Evolutionary conservation across 176 grass and related monocot species (phyloP).

Genomic region (Phragmites australis): DNA sequence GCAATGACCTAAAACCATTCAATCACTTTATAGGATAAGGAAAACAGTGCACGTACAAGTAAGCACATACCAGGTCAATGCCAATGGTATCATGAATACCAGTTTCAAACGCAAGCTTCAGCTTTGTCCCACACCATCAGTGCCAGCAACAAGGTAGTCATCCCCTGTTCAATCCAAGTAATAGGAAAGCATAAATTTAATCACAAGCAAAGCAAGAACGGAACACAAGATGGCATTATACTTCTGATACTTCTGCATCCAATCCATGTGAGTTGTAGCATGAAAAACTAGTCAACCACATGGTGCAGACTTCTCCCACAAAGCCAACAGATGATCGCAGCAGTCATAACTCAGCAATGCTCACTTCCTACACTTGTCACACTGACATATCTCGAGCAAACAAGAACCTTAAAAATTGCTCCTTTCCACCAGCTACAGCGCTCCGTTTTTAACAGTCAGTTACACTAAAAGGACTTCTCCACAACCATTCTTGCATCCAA

Average conservation of each 20-base stretch:
- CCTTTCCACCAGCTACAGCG: background rate
- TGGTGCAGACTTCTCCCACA: background rate
- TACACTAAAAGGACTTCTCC: background rate
- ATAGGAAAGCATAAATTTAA: background rate
- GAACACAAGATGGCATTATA: background rate
- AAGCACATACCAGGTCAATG: slow-evolving; percentile 71
- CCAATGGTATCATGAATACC: slow-evolving; percentile 96
- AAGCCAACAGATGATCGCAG: background rate
- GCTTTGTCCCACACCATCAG: slow-evolving; percentile 89
- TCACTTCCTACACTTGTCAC: background rate
- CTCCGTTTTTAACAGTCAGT: background rate
- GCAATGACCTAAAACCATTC: background rate
- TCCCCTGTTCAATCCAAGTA: slow-evolving; percentile 53
- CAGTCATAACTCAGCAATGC: background rate
- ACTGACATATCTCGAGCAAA: background rate
- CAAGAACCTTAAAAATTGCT: background rate
- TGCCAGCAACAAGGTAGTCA: slow-evolving; percentile 78
- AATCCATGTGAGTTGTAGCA: background rate
- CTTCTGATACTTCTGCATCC: background rate
- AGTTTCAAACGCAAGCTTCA: slow-evolving; percentile 97
- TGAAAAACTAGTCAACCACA: background rate
- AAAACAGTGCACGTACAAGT: background rate
- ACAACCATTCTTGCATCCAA: background rate
- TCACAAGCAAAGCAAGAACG: background rate
- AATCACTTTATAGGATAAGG: background rate